Evolutionary conservation across 768 basidiomycete species (phyloP).

Genomic region (Boletellus emodensis): DNA sequence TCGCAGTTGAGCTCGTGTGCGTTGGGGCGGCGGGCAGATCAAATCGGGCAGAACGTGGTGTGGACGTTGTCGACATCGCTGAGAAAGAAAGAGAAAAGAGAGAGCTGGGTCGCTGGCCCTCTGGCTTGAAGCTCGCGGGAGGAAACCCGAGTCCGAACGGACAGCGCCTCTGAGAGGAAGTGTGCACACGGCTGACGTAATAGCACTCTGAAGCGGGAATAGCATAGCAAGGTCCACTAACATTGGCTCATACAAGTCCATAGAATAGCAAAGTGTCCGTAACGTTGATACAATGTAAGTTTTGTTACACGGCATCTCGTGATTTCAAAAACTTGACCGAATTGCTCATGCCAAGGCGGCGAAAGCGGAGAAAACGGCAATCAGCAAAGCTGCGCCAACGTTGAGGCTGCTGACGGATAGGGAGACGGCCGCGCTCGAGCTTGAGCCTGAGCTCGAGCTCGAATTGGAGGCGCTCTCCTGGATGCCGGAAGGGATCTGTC

Average conservation of each 20-base stretch:
- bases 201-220: too few relatives aligned
- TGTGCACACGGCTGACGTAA: conserved; percentile 20
- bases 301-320: not conserved
- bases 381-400: conserved; percentile 26
- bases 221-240: conserved; percentile 1
- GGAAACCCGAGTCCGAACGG: not conserved
- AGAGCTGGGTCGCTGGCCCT: not conserved
- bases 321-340: not conserved
- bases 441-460: conserved; percentile 7
- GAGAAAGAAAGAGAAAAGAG: not conserved
- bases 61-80: conserved; percentile 29
- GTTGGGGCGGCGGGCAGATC: conserved; percentile 37
- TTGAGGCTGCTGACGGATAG: conserved; percentile 21
- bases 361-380: conserved; percentile 34
- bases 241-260: not conserved
- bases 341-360: conserved; percentile 30
- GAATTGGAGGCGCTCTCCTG: conserved; percentile 23
- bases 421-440: conserved; percentile 15
- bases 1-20: conserved; percentile 18
- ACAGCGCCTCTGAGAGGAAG: not conserved
- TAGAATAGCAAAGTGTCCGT: not conserved
- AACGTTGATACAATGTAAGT: not conserved
- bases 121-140: not conserved
- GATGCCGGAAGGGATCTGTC: conserved; percentile 28
- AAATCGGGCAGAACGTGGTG: conserved; percentile 30